A percentile compares a stretch with the other conserved stretches of the same genome.
Conservation (phyloP, 2,329 filamentous ascomycete genomes). For the Pseudogymnoascus sp. region DNA sequence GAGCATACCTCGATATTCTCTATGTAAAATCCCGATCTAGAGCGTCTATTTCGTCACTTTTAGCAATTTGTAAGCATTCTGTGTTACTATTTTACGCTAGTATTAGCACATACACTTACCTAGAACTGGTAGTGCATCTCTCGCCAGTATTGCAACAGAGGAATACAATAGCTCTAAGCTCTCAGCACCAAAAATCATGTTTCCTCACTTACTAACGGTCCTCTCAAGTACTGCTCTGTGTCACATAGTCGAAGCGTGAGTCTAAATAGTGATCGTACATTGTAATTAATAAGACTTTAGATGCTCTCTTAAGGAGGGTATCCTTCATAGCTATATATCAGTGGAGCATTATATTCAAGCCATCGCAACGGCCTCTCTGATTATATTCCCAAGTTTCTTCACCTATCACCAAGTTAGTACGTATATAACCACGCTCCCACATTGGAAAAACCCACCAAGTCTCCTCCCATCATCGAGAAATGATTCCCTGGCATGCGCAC, state of each 20-base stretch:
- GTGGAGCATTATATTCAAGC: background rate
- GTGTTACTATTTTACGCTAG: background rate
- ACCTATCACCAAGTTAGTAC: constrained; percentile 2
- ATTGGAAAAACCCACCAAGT: constrained; percentile 31
- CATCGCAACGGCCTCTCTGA: constrained; percentile 10
- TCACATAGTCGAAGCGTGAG: background rate
- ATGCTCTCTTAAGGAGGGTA: background rate
- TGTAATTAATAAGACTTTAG: background rate
- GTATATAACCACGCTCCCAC: background rate
- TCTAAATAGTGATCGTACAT: background rate
- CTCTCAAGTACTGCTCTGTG: background rate
- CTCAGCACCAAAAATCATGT: background rate
- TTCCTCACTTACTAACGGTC: background rate
- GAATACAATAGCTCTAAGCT: background rate
- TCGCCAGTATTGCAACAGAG: background rate
- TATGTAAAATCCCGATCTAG: background rate
- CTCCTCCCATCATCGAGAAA: constrained; percentile 68
- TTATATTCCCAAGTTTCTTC: constrained; percentile 3
- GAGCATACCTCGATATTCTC: background rate
- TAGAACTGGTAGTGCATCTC: background rate
- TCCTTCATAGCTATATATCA: background rate
- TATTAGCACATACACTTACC: background rate
- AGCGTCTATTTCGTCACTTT: background rate
- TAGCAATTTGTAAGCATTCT: background rate
- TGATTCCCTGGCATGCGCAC: constrained; percentile 64